phyloP scores from a whole-genome alignment of 208 protist species.

The Leptomonas pyrrhocoris region DNA sequence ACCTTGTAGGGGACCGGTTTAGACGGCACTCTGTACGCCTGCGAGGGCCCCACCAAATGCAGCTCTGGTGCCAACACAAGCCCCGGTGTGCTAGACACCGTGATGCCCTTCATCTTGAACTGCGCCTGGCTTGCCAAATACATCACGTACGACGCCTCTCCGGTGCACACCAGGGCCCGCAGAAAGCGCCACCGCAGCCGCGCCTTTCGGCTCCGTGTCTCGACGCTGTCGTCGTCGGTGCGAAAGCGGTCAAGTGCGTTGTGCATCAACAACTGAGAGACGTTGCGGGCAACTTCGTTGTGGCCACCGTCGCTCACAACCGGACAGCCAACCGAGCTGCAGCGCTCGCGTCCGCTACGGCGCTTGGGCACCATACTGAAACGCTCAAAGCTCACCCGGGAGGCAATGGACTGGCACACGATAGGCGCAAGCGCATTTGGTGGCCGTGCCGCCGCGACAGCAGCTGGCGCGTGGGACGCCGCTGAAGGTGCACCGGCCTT shows the following conservation, averaged over 20 bases:
- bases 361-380: conserved; percentile 57
- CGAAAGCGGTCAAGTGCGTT: conserved; percentile 43
- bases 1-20: conserved; percentile 76
- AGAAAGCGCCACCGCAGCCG: conserved; percentile 80
- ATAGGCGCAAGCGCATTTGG: neutral
- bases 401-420: conserved; percentile 1
- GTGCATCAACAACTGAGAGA: conserved; percentile 41
- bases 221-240: conserved; percentile 32
- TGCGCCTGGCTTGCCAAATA: conserved; percentile 65
- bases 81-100: conserved; percentile 57
- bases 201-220: conserved; percentile 39
- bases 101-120: conserved; percentile 51
- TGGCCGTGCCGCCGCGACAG: neutral
- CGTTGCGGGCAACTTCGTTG: conserved; percentile 20
- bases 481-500: neutral
- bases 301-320: conserved; percentile 25
- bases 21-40: conserved; percentile 56
- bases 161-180: conserved; percentile 77
- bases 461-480: neutral
- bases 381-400: conserved; percentile 40
- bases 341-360: conserved; percentile 22
- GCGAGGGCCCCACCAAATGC: conserved; percentile 48
- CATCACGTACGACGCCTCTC: conserved; percentile 74
- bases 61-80: conserved; percentile 78
- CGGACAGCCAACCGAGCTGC: conserved; percentile 19